Percentiles rank a stretch among this genome's conserved stretches.
Conservation (phyloP, 306 rosid genomes). For the Pyrus betulifolia region DNA sequence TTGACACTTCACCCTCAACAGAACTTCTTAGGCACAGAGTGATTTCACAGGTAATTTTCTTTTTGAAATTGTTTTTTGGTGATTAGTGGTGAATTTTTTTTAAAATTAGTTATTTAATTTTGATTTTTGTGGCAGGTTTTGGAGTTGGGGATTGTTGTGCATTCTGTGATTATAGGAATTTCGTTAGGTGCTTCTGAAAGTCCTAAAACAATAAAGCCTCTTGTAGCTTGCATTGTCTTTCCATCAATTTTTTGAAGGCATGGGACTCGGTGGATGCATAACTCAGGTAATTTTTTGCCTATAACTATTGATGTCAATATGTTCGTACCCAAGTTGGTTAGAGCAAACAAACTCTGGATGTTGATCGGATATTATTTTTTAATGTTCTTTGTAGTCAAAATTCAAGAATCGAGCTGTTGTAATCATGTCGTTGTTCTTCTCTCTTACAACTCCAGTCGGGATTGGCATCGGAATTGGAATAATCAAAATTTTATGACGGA, state of each 20-base stretch:
- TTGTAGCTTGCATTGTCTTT: conserved; percentile 60
- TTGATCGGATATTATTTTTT: background rate
- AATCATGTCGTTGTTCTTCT: conserved; percentile 43
- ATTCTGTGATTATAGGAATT: background rate
- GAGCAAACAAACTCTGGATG: background rate
- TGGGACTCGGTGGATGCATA: conserved; percentile 86
- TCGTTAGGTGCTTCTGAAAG: conserved; percentile 59
- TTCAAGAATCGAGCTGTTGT: conserved; percentile 18
- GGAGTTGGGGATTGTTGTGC: conserved; percentile 80
- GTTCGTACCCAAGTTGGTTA: no score
- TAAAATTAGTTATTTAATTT: background rate
- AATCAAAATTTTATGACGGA: conserved; percentile 24
- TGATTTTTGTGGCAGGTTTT: conserved; percentile 38
- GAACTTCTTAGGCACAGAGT: conserved; percentile 68
- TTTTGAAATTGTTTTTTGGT: no score
- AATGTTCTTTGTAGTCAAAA: conserved; percentile 24
- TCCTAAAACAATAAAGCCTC: conserved; percentile 54
- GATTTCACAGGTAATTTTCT: conserved; percentile 50
- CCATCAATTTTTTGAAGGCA: conserved; percentile 37
- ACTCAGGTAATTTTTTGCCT: conserved; percentile 41
- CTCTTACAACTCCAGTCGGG: conserved; percentile 51
- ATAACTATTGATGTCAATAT: background rate
- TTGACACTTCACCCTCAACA: background rate
- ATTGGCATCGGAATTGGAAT: conserved; percentile 51
- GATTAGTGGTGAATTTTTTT: no score